Percentiles rank a stretch among this genome's conserved stretches.
Evolutionary conservation across 2,329 filamentous ascomycete species (phyloP).

Genomic region (Calonectria montana): DNA sequence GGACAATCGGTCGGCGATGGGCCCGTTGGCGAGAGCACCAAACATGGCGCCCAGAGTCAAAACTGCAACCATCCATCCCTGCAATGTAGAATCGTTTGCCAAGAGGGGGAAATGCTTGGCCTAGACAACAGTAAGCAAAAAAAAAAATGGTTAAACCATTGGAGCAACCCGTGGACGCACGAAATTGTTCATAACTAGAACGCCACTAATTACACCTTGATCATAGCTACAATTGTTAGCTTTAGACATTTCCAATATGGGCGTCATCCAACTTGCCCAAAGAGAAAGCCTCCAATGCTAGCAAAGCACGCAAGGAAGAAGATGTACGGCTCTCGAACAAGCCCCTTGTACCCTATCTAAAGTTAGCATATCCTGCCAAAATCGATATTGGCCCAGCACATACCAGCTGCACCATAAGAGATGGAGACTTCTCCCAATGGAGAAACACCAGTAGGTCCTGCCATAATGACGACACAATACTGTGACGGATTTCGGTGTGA

Average conservation of each 20-base stretch:
- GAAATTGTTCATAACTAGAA: constrained; percentile 20
- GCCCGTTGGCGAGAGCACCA: constrained; percentile 54
- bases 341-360: constrained; percentile 10
- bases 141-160: neutral
- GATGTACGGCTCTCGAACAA: constrained; percentile 18
- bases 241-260: neutral
- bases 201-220: constrained; percentile 19
- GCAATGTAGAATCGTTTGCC: constrained; percentile 10
- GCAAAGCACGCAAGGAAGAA: constrained; percentile 19
- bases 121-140: neutral
- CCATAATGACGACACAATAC: neutral
- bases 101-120: constrained; percentile 15
- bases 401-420: constrained; percentile 16
- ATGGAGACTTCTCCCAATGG: constrained; percentile 8
- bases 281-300: constrained; percentile 16
- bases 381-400: neutral
- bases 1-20: constrained; percentile 42
- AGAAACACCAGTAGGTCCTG: constrained; percentile 4
- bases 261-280: neutral
- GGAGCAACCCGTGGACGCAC: neutral
- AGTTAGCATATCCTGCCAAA: neutral
- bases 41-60: constrained; percentile 57
- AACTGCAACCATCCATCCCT: constrained; percentile 54
- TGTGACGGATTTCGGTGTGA: neutral
- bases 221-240: constrained; percentile 4